A percentile compares a stretch with the other conserved stretches of the same genome.
Conservation (phyloP, 2,329 filamentous ascomycete genomes). For the Fusarium udum region DNA sequence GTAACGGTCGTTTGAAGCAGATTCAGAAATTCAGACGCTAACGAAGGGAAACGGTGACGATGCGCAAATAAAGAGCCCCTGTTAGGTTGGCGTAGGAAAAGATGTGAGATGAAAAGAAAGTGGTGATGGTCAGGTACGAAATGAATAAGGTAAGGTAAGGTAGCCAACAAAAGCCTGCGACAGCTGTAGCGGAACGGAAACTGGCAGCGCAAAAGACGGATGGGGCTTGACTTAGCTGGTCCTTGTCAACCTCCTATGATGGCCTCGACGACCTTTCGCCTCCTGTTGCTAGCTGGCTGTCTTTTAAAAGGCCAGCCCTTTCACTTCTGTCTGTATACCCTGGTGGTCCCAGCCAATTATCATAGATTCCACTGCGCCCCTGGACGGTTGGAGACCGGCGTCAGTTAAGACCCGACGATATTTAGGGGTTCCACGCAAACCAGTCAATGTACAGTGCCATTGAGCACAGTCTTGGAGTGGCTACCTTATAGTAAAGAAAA, state of each 20-base stretch:
- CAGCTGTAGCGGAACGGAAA: slow-evolving; percentile 27
- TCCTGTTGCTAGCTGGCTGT: slow-evolving; percentile 24
- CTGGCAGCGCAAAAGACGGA: slow-evolving; percentile 20
- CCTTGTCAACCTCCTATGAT: slow-evolving; percentile 28
- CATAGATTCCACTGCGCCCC: background rate
- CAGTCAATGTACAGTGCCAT: slow-evolving; percentile 17
- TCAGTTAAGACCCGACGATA: slow-evolving; percentile 21
- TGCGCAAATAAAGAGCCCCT: slow-evolving; percentile 32
- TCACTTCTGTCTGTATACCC: slow-evolving; percentile 6
- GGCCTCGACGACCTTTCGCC: slow-evolving; percentile 17
- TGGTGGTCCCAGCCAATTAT: slow-evolving; percentile 34
- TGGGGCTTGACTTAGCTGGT: slow-evolving; percentile 24
- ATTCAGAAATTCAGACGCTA: slow-evolving; percentile 11
- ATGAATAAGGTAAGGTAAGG: slow-evolving; percentile 1
- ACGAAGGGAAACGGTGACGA: slow-evolving; percentile 34
- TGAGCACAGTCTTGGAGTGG: slow-evolving; percentile 17
- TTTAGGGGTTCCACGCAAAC: slow-evolving; percentile 40
- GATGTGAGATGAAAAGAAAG: slow-evolving; percentile 34
- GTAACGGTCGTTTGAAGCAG: slow-evolving; percentile 4
- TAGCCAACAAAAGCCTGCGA: slow-evolving; percentile 26
- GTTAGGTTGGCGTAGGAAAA: slow-evolving; percentile 30
- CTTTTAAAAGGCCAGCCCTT: slow-evolving; percentile 12
- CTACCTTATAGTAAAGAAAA: background rate
- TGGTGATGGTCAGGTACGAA: slow-evolving; percentile 35
- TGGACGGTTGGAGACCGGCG: slow-evolving; percentile 6